Conservation (phyloP, 352 stramenopile species). For the Nothophytophthora sp. region DNA sequence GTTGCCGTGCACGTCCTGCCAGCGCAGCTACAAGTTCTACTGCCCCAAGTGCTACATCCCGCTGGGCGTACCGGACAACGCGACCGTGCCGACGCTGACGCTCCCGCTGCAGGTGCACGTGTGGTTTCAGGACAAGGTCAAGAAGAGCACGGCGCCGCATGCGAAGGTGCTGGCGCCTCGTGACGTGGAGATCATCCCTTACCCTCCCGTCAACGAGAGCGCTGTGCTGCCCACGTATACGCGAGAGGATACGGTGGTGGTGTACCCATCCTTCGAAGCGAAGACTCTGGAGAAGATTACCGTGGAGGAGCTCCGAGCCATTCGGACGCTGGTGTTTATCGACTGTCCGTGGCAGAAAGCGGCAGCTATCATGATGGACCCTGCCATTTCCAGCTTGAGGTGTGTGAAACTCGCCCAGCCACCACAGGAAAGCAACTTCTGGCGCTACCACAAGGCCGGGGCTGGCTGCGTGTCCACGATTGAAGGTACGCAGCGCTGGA, state of each 20-base stretch:
- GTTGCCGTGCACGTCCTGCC: constrained; percentile 56
- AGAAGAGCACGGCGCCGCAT: constrained; percentile 89
- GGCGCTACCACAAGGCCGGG: constrained; percentile 85
- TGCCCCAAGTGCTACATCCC: constrained; percentile 72
- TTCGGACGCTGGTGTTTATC: constrained; percentile 84
- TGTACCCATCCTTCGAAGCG: constrained; percentile 80
- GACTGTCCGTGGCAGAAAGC: constrained; percentile 89
- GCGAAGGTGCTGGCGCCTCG: constrained; percentile 75
- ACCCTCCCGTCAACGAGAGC: constrained; percentile 29
- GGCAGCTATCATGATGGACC: constrained; percentile 66
- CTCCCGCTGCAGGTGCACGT: constrained; percentile 83
- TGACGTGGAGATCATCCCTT: constrained; percentile 74
- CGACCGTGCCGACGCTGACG: constrained; percentile 49
- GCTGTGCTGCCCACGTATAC: constrained; percentile 47
- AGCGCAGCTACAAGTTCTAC: constrained; percentile 89
- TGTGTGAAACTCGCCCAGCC: constrained; percentile 82
- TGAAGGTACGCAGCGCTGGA: constrained; percentile 55
- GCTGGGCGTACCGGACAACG: constrained; percentile 53
- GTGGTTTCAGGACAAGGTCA: constrained; percentile 89
- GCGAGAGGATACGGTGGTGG: constrained; percentile 60
- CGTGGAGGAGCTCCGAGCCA: constrained; percentile 49
- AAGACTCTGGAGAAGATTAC: constrained; percentile 64
- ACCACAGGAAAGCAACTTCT: constrained; percentile 85
- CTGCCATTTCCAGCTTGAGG: constrained; percentile 50
- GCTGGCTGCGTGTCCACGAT: constrained; percentile 89